Percentiles rank a stretch among this genome's conserved stretches.
phyloP scores from a whole-genome alignment of 257 asterid species.

The Nicotiana obtusifolia region DNA sequence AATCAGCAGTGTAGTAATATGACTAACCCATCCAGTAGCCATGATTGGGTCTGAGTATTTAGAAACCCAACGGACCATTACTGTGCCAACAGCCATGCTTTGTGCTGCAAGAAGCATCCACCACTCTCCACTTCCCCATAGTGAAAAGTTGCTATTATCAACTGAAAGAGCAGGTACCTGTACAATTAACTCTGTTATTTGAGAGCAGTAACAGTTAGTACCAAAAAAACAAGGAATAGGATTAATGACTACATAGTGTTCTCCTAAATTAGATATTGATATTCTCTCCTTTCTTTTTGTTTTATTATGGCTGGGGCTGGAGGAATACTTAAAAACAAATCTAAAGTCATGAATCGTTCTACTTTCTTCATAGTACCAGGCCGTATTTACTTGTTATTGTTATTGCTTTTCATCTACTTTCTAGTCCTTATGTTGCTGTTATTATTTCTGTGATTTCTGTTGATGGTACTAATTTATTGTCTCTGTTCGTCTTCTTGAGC shows the following conservation, averaged over 20 bases:
- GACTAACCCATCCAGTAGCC: conserved; percentile 98
- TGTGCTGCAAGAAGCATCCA: conserved; percentile 99
- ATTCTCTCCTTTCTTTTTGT: not conserved
- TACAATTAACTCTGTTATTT: not conserved
- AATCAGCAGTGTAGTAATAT: not conserved
- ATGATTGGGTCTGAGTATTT: conserved; percentile 87
- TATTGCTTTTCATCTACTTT: too few species aligned
- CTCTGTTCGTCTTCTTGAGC: too few species aligned
- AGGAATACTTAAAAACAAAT: not conserved
- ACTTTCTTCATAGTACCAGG: not conserved
- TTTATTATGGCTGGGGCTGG: not conserved
- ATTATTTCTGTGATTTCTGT: too few species aligned
- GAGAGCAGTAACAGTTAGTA: conserved; percentile 9
- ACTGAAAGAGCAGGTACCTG: conserved; percentile 69
- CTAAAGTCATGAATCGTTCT: not conserved
- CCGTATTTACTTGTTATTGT: too few species aligned
- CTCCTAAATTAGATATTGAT: not conserved
- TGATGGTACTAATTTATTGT: too few species aligned
- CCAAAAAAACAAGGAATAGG: not conserved
- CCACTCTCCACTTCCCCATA: conserved; percentile 98
- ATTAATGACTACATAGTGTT: not conserved
- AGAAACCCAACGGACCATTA: conserved; percentile 95
- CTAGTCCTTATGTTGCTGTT: too few species aligned
- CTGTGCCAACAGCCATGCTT: conserved; percentile 94
- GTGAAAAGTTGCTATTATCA: conserved; percentile 53